phyloP scores from a whole-genome alignment of 2,329 filamentous ascomycete genomes.

The Parasarocladium wereldwijsianum region DNA sequence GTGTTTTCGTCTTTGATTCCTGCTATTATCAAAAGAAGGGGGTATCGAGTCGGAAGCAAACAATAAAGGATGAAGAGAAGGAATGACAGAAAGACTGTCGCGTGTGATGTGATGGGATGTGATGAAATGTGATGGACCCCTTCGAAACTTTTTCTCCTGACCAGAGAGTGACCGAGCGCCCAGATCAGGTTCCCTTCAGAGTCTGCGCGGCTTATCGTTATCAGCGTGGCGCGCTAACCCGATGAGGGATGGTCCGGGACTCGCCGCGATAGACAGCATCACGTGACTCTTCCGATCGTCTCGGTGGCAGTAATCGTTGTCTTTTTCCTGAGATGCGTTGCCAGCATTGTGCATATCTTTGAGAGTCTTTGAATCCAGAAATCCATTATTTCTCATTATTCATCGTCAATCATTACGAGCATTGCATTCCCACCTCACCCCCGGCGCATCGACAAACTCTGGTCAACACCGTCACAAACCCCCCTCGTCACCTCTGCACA shows the following conservation, averaged over 20 bases:
- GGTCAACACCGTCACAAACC: conserved; percentile 46
- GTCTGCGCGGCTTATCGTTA: conserved; percentile 3
- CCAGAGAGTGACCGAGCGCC: no score
- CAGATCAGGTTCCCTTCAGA: conserved; percentile 2
- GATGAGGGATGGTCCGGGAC: no score
- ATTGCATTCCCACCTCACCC: conserved; percentile 10
- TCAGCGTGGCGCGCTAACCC: background rate
- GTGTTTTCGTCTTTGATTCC: no score
- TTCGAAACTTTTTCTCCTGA: conserved; percentile 3
- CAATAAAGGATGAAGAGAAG: background rate
- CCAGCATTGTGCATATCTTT: no score
- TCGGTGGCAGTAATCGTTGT: background rate
- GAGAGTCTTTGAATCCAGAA: no score
- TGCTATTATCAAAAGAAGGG: background rate
- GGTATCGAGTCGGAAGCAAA: background rate
- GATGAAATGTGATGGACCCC: background rate
- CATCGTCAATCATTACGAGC: background rate
- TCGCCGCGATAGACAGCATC: background rate
- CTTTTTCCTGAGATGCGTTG: no score
- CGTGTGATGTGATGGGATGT: background rate
- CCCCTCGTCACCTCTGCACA: conserved; percentile 50
- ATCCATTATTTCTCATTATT: no score
- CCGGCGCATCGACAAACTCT: conserved; percentile 17
- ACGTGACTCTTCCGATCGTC: background rate
- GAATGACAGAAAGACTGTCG: background rate